Percentiles rank a stretch among this genome's conserved stretches.
Evolutionary conservation across 208 protist species (phyloP).

Genomic region (Leishmania turanica): DNA sequence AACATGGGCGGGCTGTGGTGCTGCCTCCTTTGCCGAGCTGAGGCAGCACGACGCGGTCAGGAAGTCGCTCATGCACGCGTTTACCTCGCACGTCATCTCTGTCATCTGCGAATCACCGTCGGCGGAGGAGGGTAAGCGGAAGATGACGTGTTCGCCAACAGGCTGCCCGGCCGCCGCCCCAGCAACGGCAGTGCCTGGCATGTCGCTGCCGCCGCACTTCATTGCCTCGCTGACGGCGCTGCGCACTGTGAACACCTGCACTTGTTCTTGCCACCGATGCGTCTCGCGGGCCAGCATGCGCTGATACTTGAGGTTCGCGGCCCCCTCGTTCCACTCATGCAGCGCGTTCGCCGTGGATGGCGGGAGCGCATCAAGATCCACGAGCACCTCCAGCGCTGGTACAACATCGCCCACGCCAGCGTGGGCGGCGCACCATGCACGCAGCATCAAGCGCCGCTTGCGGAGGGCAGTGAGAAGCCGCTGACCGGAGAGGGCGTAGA

Average conservation of each 20-base stretch:
- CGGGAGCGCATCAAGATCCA: conserved; percentile 9
- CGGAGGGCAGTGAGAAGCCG: conserved; percentile 21
- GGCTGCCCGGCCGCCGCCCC: background rate
- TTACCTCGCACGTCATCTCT: conserved; percentile 6
- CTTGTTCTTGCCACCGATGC: conserved; percentile 13
- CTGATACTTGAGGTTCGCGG: conserved; percentile 7
- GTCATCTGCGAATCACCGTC: background rate
- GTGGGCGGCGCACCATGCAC: conserved; percentile 15
- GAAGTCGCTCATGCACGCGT: conserved; percentile 13
- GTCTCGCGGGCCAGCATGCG: conserved; percentile 1
- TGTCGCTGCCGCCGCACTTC: background rate
- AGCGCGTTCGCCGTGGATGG: conserved; percentile 6
- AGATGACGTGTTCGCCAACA: conserved; percentile 19
- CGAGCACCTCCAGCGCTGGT: conserved; percentile 25
- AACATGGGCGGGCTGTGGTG: background rate
- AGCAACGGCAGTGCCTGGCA: background rate
- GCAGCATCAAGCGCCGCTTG: conserved; percentile 8
- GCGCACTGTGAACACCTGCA: conserved; percentile 21
- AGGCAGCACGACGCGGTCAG: conserved; percentile 18
- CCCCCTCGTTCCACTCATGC: conserved; percentile 21
- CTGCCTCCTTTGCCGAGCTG: background rate
- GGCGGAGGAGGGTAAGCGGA: conserved; percentile 15
- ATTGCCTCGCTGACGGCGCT: conserved; percentile 2
- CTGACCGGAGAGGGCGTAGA: conserved; percentile 18
- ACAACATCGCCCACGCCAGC: background rate